phyloP scores from a whole-genome alignment of 331 rosid species.

The Quercus lobata region DNA sequence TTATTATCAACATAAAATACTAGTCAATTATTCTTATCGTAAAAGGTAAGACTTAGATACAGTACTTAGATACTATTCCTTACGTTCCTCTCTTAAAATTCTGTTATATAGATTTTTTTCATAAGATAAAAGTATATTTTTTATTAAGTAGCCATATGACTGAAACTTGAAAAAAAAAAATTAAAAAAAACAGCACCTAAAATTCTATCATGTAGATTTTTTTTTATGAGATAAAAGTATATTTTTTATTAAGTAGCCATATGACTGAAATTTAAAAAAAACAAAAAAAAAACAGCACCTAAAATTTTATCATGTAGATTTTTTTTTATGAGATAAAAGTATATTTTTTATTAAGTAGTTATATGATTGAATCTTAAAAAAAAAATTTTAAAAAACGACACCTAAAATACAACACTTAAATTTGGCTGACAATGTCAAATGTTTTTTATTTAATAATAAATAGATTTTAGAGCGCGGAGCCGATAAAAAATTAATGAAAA shows the following conservation, averaged over 20 bases:
- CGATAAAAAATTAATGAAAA: too few species aligned
- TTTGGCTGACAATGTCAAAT: too few species aligned
- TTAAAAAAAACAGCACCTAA: too few species aligned
- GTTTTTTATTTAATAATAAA: too few species aligned
- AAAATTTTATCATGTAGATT: accelerated
- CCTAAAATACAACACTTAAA: accelerated
- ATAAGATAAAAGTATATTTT: accelerated
- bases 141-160: accelerated
- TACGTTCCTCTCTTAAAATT: accelerated
- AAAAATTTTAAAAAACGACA: accelerated
- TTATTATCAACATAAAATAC: too few species aligned
- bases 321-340: accelerated
- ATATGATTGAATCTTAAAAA: accelerated
- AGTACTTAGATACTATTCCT: accelerated
- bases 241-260: accelerated
- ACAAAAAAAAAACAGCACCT: accelerated
- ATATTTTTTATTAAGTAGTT: too few species aligned
- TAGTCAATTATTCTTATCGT: too few species aligned
- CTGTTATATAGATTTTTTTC: accelerated
- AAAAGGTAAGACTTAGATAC: accelerated
- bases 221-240: accelerated
- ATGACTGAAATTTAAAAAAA: accelerated
- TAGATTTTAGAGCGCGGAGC: too few species aligned
- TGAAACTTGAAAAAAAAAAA: too few species aligned
- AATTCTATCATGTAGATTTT: accelerated